A percentile compares a stretch with the other conserved stretches of the same genome.
Evolutionary conservation across 1,139 yeast genomes (phyloP).

Genomic region (Geotrichum histeridarum): DNA sequence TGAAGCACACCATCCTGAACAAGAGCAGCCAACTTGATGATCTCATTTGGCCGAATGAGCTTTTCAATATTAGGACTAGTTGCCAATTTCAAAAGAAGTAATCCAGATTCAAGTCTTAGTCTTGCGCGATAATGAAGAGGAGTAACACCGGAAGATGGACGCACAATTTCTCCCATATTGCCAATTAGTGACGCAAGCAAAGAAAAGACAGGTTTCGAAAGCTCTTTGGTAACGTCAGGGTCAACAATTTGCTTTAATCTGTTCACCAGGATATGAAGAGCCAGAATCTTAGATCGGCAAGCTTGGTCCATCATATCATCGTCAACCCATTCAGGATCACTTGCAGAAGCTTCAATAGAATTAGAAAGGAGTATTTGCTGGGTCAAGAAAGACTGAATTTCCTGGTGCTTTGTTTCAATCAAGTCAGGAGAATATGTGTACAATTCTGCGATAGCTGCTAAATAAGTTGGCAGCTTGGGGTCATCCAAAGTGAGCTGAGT

Average conservation of each 20-base stretch:
- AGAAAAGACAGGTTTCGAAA: slow-evolving; percentile 62
- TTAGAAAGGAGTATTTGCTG: slow-evolving; percentile 28
- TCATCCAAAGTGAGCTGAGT: slow-evolving; percentile 41
- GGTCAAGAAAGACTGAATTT: slow-evolving; percentile 56
- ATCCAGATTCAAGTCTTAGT: slow-evolving; percentile 65
- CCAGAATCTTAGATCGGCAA: slow-evolving; percentile 41
- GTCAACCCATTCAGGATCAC: slow-evolving; percentile 48
- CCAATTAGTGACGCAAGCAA: slow-evolving; percentile 61
- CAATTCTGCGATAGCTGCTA: slow-evolving; percentile 60
- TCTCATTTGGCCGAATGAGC: slow-evolving; percentile 48
- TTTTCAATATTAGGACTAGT: slow-evolving; percentile 50
- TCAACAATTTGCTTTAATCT: slow-evolving; percentile 48
- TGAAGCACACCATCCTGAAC: slow-evolving; percentile 61
- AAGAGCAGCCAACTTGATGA: slow-evolving; percentile 53
- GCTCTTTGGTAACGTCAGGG: slow-evolving; percentile 36
- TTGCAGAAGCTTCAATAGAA: slow-evolving; percentile 25
- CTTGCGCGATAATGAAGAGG: slow-evolving; percentile 58
- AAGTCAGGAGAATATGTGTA: slow-evolving; percentile 49
- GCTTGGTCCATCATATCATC: slow-evolving; percentile 44
- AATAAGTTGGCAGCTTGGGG: slow-evolving; percentile 47
- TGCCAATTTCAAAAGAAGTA: slow-evolving; percentile 60
- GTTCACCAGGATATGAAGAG: slow-evolving; percentile 60
- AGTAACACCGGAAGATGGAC: slow-evolving; percentile 52
- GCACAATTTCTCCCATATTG: slow-evolving; percentile 77
- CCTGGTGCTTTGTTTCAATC: slow-evolving; percentile 52